A percentile compares a stretch with the other conserved stretches of the same genome.
Conservation (phyloP, 192 early-diverging fungal genomes). For the Coemansia javaensis region DNA sequence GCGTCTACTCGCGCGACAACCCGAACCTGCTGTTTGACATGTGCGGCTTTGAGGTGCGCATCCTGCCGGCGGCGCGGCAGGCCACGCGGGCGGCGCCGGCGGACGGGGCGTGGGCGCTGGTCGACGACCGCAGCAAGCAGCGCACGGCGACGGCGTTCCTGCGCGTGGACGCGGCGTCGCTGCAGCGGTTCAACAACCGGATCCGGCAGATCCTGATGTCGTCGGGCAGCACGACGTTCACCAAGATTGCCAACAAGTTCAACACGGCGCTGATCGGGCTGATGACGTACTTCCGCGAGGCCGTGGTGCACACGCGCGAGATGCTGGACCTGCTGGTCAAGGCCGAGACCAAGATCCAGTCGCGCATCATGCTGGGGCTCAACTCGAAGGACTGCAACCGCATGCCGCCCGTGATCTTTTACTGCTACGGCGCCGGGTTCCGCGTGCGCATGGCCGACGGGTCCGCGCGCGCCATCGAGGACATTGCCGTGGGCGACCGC, state of each 20-base stretch:
- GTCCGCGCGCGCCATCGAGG: slow-evolving; percentile 25
- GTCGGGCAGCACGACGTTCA: slow-evolving; percentile 94
- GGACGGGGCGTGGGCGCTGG: slow-evolving; percentile 82
- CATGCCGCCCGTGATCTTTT: slow-evolving; percentile 93
- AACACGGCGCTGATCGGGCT: slow-evolving; percentile 88
- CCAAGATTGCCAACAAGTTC: slow-evolving; percentile 97
- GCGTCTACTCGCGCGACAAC: slow-evolving; percentile 96
- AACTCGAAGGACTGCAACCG: slow-evolving; percentile 98
- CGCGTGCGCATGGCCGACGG: slow-evolving; percentile 51
- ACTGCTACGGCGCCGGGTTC: slow-evolving; percentile 51
- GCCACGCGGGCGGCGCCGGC: slow-evolving; percentile 56
- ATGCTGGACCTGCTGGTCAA: slow-evolving; percentile 95
- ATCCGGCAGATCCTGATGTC: slow-evolving; percentile 98
- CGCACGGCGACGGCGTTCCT: slow-evolving; percentile 95
- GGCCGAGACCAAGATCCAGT: slow-evolving; percentile 98
- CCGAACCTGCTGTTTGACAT: slow-evolving; percentile 91
- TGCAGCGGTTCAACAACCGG: slow-evolving; percentile 91
- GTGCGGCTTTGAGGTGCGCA: slow-evolving; percentile 93
- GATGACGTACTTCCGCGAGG: slow-evolving; percentile 98
- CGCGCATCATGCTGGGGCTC: slow-evolving; percentile 97
- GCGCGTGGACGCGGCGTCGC: slow-evolving; percentile 91
- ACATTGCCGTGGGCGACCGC: slow-evolving; percentile 25
- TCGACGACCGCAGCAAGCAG: slow-evolving; percentile 97
- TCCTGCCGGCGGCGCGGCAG: slow-evolving; percentile 89
- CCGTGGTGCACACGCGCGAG: slow-evolving; percentile 95